phyloP scores from a whole-genome alignment of 768 basidiomycete species.

The Naganishia onofrii region DNA sequence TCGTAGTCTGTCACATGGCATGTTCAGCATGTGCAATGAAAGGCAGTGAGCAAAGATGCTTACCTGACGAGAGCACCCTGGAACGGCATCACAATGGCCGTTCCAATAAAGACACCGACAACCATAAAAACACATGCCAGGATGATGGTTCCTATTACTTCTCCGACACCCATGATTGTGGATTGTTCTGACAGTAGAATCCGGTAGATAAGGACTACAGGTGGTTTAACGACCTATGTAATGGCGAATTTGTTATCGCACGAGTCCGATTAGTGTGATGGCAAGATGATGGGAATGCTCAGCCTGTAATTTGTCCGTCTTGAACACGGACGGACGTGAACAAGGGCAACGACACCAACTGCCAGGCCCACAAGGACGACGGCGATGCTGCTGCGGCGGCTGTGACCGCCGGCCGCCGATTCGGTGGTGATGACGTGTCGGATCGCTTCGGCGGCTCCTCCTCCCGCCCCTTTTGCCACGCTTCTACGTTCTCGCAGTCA shows the following conservation, averaged over 20 bases:
- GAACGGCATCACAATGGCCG: constrained; percentile 50
- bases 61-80: constrained; percentile 47
- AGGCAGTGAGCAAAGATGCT: background rate
- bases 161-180: constrained; percentile 8
- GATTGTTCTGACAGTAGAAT: background rate
- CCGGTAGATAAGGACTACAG: background rate
- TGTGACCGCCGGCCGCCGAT: background rate
- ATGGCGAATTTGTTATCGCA: background rate
- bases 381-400: background rate
- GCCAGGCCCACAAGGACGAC: no score
- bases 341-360: no score
- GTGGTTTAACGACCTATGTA: background rate
- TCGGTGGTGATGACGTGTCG: constrained; percentile 4
- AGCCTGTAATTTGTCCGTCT: background rate
- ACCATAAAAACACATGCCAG: constrained; percentile 47
- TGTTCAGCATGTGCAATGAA: background rate
- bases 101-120: constrained; percentile 42
- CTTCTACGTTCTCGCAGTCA: no score
- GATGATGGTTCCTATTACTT: constrained; percentile 46
- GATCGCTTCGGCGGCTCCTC: background rate
- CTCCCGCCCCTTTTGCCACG: no score
- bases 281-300: background rate
- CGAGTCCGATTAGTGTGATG: no score
- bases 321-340: background rate
- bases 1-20: constrained; percentile 34